phyloP scores from a whole-genome alignment of 2,329 filamentous ascomycete species.

The Nigrospora osmanthi region DNA sequence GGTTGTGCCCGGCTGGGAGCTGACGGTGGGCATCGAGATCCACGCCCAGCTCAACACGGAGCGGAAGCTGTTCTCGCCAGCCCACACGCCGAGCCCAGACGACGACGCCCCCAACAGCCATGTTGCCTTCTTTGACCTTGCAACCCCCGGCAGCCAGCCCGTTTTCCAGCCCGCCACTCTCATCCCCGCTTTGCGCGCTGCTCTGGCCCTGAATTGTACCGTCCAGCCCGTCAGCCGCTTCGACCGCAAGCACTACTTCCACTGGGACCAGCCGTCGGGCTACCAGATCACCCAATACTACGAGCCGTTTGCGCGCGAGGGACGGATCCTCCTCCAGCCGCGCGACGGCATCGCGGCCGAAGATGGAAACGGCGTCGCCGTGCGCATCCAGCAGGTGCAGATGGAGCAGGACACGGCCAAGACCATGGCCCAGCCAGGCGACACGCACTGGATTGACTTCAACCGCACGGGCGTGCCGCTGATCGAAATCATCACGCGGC shows the following conservation, averaged over 20 bases:
- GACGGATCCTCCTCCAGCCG: constrained; percentile 59
- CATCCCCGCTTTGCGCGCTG: constrained; percentile 83
- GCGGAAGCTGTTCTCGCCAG: constrained; percentile 81
- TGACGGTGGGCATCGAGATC: constrained; percentile 95
- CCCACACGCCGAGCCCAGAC: constrained; percentile 54
- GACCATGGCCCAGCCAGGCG: constrained; percentile 69
- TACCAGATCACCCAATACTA: constrained; percentile 99
- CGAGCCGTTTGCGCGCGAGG: constrained; percentile 60
- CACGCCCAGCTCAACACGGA: constrained; percentile 91
- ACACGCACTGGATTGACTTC: constrained; percentile 77
- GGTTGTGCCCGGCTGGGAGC: constrained; percentile 67
- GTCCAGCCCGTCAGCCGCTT: constrained; percentile 75
- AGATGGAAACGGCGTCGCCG: constrained; percentile 60
- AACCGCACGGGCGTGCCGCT: constrained; percentile 87
- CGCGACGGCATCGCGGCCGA: constrained; percentile 74
- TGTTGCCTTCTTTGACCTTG: constrained; percentile 80
- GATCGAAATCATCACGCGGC: constrained; percentile 90
- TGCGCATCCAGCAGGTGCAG: constrained; percentile 90
- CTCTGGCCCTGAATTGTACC: constrained; percentile 73
- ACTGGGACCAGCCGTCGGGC: constrained; percentile 92
- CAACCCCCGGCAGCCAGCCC: constrained; percentile 84
- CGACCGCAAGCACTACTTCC: constrained; percentile 98
- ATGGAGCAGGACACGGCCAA: constrained; percentile 98
- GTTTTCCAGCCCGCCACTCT: constrained; percentile 76
- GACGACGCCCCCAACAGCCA: constrained; percentile 73